Percentiles rank a stretch among this genome's conserved stretches.
Conservation (phyloP, 371 early-diverging fungal genomes). For the Apophysomyces sp. region DNA sequence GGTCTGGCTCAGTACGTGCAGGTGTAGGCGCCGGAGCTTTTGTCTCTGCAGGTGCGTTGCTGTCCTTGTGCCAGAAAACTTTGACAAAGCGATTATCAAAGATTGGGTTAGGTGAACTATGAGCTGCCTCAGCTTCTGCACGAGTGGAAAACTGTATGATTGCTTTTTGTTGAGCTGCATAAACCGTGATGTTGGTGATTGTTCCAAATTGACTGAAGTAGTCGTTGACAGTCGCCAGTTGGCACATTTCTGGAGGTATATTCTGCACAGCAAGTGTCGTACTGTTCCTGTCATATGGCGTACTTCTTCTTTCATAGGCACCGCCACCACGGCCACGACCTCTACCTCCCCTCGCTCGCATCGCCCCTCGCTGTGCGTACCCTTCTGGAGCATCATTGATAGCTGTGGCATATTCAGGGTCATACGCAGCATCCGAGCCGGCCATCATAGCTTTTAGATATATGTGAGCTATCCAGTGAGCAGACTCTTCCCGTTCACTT, state of each 20-base stretch:
- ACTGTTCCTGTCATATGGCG: conserved; percentile 19
- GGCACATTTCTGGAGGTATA: conserved; percentile 68
- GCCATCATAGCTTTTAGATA: neutral
- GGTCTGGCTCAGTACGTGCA: conserved; percentile 27
- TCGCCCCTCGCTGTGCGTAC: conserved; percentile 9
- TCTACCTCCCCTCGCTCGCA: conserved; percentile 34
- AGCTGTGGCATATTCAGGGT: conserved; percentile 16
- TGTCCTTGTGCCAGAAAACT: conserved; percentile 57
- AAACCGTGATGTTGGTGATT: conserved; percentile 65
- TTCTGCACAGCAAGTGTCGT: conserved; percentile 69
- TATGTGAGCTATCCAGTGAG: neutral
- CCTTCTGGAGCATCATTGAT: conserved; percentile 3
- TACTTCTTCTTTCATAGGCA: conserved; percentile 1
- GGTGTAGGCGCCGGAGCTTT: conserved; percentile 14
- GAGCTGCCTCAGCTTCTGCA: conserved; percentile 64
- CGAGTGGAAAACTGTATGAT: conserved; percentile 56
- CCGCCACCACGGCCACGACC: conserved; percentile 36
- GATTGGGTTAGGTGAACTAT: conserved; percentile 65
- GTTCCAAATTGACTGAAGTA: conserved; percentile 75
- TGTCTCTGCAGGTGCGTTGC: neutral
- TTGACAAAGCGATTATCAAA: conserved; percentile 81
- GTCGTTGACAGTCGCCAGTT: conserved; percentile 62
- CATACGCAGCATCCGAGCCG: conserved; percentile 12
- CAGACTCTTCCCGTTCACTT: neutral
- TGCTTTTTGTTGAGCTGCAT: conserved; percentile 48